A percentile compares a stretch with the other conserved stretches of the same genome.
Evolutionary conservation across 352 stramenopile genomes (phyloP).

Genomic region (Peronosclerospora sorghi): DNA sequence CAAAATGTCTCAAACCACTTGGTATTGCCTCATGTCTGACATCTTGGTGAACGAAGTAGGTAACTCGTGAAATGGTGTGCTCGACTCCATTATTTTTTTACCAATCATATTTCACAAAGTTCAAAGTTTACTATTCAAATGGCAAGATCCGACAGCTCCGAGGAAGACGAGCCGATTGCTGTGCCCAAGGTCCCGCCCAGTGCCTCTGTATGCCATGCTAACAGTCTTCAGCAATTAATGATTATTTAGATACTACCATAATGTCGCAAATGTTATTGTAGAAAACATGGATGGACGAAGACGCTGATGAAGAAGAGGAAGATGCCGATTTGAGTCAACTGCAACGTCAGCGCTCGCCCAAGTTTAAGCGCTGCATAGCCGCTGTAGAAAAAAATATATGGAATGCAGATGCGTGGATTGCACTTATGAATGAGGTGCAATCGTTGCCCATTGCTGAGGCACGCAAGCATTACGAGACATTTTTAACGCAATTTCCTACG

Average conservation of each 20-base stretch:
- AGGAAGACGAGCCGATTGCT: slow-evolving; percentile 76
- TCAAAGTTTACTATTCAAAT: slow-evolving; percentile 2
- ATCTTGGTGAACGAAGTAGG: too few relatives aligned
- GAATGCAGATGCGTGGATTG: slow-evolving; percentile 71
- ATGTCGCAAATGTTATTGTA: slow-evolving; percentile 9
- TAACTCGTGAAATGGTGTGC: too few relatives aligned
- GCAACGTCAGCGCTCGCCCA: slow-evolving; percentile 31
- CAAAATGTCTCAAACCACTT: too few relatives aligned
- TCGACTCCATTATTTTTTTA: too few relatives aligned
- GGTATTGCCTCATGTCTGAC: too few relatives aligned
- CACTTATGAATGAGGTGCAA: slow-evolving; percentile 71
- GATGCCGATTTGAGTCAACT: slow-evolving; percentile 66
- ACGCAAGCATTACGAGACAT: slow-evolving; percentile 67
- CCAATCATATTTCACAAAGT: too few relatives aligned
- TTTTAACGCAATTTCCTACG: slow-evolving; percentile 57
- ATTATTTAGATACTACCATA: not conserved
- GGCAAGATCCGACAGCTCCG: slow-evolving; percentile 59
- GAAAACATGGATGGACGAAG: slow-evolving; percentile 71
- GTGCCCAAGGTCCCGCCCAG: slow-evolving; percentile 3
- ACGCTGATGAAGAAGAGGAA: slow-evolving; percentile 74
- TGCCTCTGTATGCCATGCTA: slow-evolving; percentile 5
- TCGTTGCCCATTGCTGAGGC: slow-evolving; percentile 49
- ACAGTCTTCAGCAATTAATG: not conserved
- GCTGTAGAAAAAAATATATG: slow-evolving; percentile 49
- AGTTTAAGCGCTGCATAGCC: slow-evolving; percentile 48